Evolutionary conservation across 2,329 filamentous ascomycete species (phyloP), one percentile per base, ranked within the genome.

Genomic region (Nemania sp.): DNA sequence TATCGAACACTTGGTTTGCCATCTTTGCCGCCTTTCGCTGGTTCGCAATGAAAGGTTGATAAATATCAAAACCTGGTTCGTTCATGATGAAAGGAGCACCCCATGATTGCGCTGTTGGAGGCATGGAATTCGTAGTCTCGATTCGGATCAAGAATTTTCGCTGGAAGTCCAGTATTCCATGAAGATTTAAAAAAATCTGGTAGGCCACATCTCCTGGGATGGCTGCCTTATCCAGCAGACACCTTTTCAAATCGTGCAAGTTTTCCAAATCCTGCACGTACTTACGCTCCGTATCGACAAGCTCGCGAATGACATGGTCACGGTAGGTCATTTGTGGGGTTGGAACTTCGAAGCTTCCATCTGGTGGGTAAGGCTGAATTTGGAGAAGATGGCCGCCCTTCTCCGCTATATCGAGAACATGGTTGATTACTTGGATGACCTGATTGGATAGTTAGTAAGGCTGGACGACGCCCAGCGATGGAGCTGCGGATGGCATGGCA

Each of bases 181-280:
- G 96, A 68, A 97, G 85, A 73, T 99, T 99, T 57, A 97, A 80
- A 73, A 99, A 99, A 59, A 99, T 97, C 67, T 92, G 86, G 74
- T 97, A 92, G 19, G 96, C 87, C 8, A 88, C 84, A 69, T 99
- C 94, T 49, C 94, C 93, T 2, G 90, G 89, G 60, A 97, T 85
- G 31, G 91, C 84, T 31, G 91, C 91, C 61, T 88, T 91, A 68
- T 95, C 89, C 64, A 97, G 91, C 50, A 97, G 79, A 20, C 88
- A 84, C 73, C 90, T 93, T 75, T 96, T 97, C 68, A 97, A 81
- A 44, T 92, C 88, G 70, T 97, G 91, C 30, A 99, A 73, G 63
- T 96, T 93, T 70, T 97, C 93, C 48, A 99, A 76, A 75, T 99
- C 94, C 70, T 97, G 92, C 3, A 97, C 94, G 65, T 99, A 99